Percentiles rank a stretch among this genome's conserved stretches.
phyloP scores from a whole-genome alignment of 352 stramenopile genomes.

The Globisporangium spinosum region DNA sequence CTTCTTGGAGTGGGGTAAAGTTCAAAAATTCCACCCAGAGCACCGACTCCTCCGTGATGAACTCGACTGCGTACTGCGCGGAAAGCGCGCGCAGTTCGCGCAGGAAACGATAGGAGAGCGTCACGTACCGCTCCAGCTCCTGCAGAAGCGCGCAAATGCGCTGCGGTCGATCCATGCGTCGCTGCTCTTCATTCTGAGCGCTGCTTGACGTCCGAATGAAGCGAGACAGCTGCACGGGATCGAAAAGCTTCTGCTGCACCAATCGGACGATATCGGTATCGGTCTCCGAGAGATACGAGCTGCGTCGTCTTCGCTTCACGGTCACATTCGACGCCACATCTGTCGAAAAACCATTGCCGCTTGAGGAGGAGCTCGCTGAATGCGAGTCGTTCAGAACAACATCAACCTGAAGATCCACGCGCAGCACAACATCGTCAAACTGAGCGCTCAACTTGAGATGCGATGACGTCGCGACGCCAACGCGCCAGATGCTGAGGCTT shows the following conservation, averaged over 20 bases:
- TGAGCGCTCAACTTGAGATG: slow-evolving; percentile 39
- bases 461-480: slow-evolving; percentile 41
- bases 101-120: slow-evolving; percentile 53
- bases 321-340: slow-evolving; percentile 24
- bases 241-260: slow-evolving; percentile 46
- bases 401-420: slow-evolving; percentile 39
- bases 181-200: slow-evolving; percentile 22
- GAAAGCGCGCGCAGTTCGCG: slow-evolving; percentile 58
- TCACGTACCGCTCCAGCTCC: slow-evolving; percentile 45
- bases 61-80: slow-evolving; percentile 43
- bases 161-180: slow-evolving; percentile 18
- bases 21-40: slow-evolving; percentile 70
- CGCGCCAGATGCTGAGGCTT: slow-evolving; percentile 44
- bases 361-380: not conserved
- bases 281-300: slow-evolving; percentile 28
- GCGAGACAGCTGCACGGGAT: slow-evolving; percentile 31
- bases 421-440: slow-evolving; percentile 49
- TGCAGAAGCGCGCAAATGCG: slow-evolving; percentile 38
- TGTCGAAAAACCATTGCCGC: slow-evolving; percentile 19
- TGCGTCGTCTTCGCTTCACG: slow-evolving; percentile 21
- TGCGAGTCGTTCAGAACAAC: slow-evolving; percentile 22
- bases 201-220: slow-evolving; percentile 19
- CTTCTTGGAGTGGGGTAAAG: slow-evolving; percentile 32
- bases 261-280: slow-evolving; percentile 47
- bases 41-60: slow-evolving; percentile 35